Percentiles rank a stretch among this genome's conserved stretches.
These are phyloP conservation scores for Xylaria venustula DNA, from an alignment of 495 filamentous ascomycete species.

Conservation along the genomic window DNA sequence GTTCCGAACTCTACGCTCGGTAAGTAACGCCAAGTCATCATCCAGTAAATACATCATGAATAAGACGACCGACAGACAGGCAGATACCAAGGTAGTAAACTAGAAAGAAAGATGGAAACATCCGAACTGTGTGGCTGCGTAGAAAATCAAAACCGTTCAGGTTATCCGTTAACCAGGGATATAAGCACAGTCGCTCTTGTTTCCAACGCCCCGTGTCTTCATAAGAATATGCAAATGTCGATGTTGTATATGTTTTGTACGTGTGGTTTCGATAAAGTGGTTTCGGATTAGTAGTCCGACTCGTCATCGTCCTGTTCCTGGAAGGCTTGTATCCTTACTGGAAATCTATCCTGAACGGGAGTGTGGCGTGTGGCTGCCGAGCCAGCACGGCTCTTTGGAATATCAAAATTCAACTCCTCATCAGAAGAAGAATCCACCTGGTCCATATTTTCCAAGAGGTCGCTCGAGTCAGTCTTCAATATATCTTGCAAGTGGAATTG, in stretches of 20 bases:
- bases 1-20: neutral
- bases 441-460: neutral
- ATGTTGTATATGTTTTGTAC: neutral
- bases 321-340: neutral
- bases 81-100: no score
- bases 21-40: neutral
- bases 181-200: neutral
- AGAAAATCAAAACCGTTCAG: no score
- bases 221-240: neutral
- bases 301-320: conserved; percentile 17
- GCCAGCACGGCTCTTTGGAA: conserved; percentile 14
- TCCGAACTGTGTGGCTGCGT: no score
- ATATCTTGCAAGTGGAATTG: conserved; percentile 19
- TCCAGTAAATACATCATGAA: neutral
- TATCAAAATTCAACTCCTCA: conserved; percentile 27
- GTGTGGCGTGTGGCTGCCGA: neutral
- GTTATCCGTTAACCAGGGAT: neutral
- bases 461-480: conserved; percentile 18
- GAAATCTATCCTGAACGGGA: neutral
- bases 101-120: no score
- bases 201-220: neutral
- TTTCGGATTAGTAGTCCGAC: conserved; percentile 2
- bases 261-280: neutral
- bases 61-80: neutral
- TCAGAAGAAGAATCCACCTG: conserved; percentile 15